These are phyloP conservation scores for Salix caprea DNA, from an alignment of 345 rosid species.

Conservation along the genomic window DNA sequence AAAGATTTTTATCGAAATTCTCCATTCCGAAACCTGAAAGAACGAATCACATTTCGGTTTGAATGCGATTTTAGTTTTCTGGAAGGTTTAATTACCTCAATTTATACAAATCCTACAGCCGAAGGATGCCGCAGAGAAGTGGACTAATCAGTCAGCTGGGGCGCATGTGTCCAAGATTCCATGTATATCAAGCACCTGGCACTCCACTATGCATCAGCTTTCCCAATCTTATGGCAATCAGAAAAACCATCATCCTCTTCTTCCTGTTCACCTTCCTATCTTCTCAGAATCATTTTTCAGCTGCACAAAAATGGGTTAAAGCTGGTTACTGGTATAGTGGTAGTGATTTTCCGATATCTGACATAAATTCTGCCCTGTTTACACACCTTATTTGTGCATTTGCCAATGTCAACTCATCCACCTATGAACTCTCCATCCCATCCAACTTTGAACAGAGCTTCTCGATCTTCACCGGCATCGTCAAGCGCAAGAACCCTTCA, in stretches of 20 bases:
- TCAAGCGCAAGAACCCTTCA: conserved; percentile 26
- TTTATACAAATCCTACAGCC: too few relatives aligned
- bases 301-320: conserved; percentile 5
- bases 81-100: too few relatives aligned
- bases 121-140: too few relatives aligned
- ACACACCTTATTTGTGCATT: conserved; percentile 17
- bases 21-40: too few relatives aligned
- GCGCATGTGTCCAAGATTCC: too few relatives aligned
- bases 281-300: not conserved
- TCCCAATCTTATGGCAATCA: not conserved
- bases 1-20: too few relatives aligned
- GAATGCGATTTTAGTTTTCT: too few relatives aligned
- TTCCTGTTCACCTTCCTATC: not conserved
- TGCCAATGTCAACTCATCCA: conserved; percentile 1
- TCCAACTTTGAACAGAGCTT: not conserved
- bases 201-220: too few relatives aligned
- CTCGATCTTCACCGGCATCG: conserved; percentile 23
- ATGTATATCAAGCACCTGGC: too few relatives aligned
- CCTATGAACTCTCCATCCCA: conserved; percentile 2
- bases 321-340: conserved; percentile 6
- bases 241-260: not conserved
- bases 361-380: conserved; percentile 7
- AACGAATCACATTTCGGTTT: too few relatives aligned
- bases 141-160: too few relatives aligned
- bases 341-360: not conserved